Base-by-base conservation (phyloP, 106 monocot genomes). In the Acorus gramineus region DNA sequence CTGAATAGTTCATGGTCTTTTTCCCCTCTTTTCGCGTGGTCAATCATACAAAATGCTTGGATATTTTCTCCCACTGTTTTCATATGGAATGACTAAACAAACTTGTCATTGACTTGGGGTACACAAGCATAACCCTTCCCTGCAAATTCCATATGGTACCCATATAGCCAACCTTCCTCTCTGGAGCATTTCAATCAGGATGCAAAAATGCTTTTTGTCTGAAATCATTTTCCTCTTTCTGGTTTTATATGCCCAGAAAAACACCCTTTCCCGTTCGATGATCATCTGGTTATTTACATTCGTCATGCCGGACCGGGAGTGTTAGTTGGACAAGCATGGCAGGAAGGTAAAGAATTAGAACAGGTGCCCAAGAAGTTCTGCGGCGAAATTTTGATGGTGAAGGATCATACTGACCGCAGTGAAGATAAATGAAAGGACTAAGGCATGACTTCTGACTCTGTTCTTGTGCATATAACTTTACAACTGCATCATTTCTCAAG, bases 351-450 rank as follows among this genome's bases (percentile, higher is more conserved):
- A 50, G 74, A 85, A 45, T 52, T 90, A 48, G 82, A 85, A 14
- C 80, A 90, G 53, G 85, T 90, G 44, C 89, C 89, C 2, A 82
- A 82, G 51, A 85, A 90, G 53, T 82, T 90, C 55, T 90, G 89
- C 42, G 75, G 82, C 55, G 89, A 90, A 64, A 85, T 90, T 56
- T 69, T 90, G 59, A 90, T 90, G 89, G 78, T 85, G 28, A 84
- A 81, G 74, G 76, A 84, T 49, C 76, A 64, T 72, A 14, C 47
- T 42, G 5, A 57, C 9, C 0, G 9, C 6, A n/a, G 51, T 4
- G 10, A 51, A 48, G 28, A 28, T 28, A 28, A 28, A 28, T 28
- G 28, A 28, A 28, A 28, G 28, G 28, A 28, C 28, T 28, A 28
- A 28, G 28, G 28, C 1, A 28, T 28, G 28, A 28, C 28, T 28